Percentiles rank a stretch among this genome's conserved stretches.
phyloP scores from a whole-genome alignment of 805 yeast genomes.

The Candida awuae region DNA sequence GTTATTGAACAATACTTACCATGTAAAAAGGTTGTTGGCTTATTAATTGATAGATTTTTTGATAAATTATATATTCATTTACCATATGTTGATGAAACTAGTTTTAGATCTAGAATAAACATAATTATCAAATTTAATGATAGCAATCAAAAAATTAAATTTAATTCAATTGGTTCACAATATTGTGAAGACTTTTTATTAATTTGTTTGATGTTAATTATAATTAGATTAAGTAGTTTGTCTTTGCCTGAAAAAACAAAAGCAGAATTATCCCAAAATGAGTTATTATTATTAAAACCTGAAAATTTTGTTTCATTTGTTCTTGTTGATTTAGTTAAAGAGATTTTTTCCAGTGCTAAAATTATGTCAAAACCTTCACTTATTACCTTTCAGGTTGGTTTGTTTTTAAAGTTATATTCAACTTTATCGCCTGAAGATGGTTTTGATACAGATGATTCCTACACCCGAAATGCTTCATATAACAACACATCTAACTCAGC shows the following conservation, averaged over 20 bases:
- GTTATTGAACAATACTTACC: slow-evolving; percentile 45
- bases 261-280: slow-evolving; percentile 26
- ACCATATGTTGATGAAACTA: slow-evolving; percentile 58
- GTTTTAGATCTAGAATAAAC: slow-evolving; percentile 36
- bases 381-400: slow-evolving; percentile 50
- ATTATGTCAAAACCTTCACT: slow-evolving; percentile 38
- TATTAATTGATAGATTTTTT: slow-evolving; percentile 51
- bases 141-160: slow-evolving; percentile 24
- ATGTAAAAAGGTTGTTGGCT: slow-evolving; percentile 44
- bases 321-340: slow-evolving; percentile 38
- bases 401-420: slow-evolving; percentile 48
- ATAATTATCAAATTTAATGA: slow-evolving; percentile 39
- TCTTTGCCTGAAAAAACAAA: slow-evolving; percentile 38
- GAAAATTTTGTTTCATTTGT: slow-evolving; percentile 36
- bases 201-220: slow-evolving; percentile 44
- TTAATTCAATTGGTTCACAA: slow-evolving; percentile 27
- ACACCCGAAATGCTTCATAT: slow-evolving; percentile 27
- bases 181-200: slow-evolving; percentile 38
- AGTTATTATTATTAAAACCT: slow-evolving; percentile 29
- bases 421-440: slow-evolving; percentile 53
- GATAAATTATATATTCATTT: slow-evolving; percentile 51
- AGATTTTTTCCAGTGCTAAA: slow-evolving; percentile 35
- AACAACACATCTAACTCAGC: slow-evolving; percentile 10
- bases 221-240: slow-evolving; percentile 48
- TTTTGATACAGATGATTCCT: slow-evolving; percentile 34